Evolutionary conservation across 768 basidiomycete genomes (phyloP).

Genomic region (Naematelia encephala): DNA sequence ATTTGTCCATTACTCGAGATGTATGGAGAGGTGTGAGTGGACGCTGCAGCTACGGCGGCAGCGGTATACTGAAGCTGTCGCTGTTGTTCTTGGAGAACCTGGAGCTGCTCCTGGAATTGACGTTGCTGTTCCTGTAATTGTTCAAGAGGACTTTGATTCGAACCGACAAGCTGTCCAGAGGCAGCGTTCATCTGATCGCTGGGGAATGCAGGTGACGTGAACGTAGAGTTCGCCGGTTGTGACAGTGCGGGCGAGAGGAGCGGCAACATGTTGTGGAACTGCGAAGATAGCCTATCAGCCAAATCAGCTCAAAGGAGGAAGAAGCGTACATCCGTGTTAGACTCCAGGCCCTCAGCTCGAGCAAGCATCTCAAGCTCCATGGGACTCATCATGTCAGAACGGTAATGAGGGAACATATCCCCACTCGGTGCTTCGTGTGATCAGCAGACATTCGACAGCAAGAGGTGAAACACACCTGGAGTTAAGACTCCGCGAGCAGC

Average conservation of each 20-base stretch:
- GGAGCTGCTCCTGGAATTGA: slow-evolving; percentile 43
- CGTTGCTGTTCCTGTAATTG: slow-evolving; percentile 45
- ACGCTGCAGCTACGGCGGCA: slow-evolving; percentile 46
- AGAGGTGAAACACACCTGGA: slow-evolving; percentile 1
- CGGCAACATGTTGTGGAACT: slow-evolving; percentile 49
- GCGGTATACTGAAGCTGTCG: slow-evolving; percentile 41
- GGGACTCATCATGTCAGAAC: slow-evolving; percentile 42
- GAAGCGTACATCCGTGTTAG: slow-evolving; percentile 36
- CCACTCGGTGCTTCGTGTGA: slow-evolving; percentile 25
- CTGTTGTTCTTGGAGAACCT: slow-evolving; percentile 37
- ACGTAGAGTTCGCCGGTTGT: slow-evolving; percentile 30
- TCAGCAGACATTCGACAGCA: neutral
- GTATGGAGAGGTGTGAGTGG: slow-evolving; percentile 56
- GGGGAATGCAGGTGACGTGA: slow-evolving; percentile 24
- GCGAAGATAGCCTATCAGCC: slow-evolving; percentile 1
- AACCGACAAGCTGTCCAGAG: slow-evolving; percentile 4
- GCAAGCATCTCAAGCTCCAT: slow-evolving; percentile 41
- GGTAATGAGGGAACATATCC: slow-evolving; percentile 33
- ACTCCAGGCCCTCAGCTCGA: slow-evolving; percentile 22
- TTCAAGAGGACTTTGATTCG: slow-evolving; percentile 28
- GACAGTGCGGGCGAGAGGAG: slow-evolving; percentile 52
- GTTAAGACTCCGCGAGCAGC: slow-evolving; percentile 1
- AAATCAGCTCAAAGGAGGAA: neutral
- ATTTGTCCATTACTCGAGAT: slow-evolving; percentile 37
- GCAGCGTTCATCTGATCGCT: slow-evolving; percentile 8